These are phyloP conservation scores for Gossypium gossypioides DNA, from an alignment of 441 rosid genomes.

Conservation along the genomic window DNA sequence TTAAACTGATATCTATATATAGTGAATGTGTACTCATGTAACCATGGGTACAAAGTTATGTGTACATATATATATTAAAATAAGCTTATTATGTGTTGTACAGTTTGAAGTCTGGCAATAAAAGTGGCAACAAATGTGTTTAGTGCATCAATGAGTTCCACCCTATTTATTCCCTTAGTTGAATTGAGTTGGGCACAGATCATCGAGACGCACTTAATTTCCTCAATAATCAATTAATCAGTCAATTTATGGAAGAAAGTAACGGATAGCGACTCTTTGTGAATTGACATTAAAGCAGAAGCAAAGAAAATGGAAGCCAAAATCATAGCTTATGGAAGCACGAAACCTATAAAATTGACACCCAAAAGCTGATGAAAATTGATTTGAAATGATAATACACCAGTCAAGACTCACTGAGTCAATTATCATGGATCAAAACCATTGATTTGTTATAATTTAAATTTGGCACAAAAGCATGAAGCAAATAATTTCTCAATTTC, in stretches of 20 bases:
- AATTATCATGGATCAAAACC: not conserved
- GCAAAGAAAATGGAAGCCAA: not conserved
- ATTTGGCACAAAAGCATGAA: not conserved
- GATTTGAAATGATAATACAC: not conserved
- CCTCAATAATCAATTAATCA: not conserved
- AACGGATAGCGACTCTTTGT: not conserved
- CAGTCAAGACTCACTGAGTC: not conserved
- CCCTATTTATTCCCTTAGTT: not conserved
- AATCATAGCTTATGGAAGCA: not conserved
- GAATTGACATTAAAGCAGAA: not conserved
- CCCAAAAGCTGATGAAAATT: not conserved
- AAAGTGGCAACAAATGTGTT: not conserved
- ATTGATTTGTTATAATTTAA: not conserved
- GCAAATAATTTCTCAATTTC: not conserved
- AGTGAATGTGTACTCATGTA: not conserved
- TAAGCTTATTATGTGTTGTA: not conserved
- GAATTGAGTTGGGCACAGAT: not conserved
- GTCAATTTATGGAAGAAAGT: not conserved
- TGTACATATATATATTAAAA: not conserved
- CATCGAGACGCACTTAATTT: no score
- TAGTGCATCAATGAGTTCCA: not conserved
- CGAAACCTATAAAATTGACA: not conserved
- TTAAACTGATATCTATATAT: not conserved
- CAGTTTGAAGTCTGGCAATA: not conserved
- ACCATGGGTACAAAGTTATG: not conserved